A percentile compares a stretch with the other conserved stretches of the same genome.
Conservation (phyloP, 2,329 filamentous ascomycete species). For the Colletotrichum musae region DNA sequence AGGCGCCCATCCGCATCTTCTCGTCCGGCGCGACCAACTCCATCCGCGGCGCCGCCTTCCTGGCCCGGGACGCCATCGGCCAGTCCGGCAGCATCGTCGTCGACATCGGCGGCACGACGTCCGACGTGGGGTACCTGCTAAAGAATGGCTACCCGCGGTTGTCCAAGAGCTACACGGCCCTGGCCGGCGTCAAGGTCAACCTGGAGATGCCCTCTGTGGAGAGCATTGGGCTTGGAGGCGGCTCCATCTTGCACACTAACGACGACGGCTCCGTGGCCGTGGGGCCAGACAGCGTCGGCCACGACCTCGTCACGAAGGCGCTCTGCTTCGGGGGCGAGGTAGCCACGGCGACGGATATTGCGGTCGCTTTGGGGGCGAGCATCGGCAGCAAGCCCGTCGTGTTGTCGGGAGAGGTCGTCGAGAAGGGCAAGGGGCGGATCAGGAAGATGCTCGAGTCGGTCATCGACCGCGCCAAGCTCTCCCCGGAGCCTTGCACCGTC, state of each 20-base stretch:
- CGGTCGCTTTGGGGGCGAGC: conserved; percentile 32
- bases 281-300: conserved; percentile 47
- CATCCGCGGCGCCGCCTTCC: conserved; percentile 45
- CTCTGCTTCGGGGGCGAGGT: conserved; percentile 44
- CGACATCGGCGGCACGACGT: conserved; percentile 46
- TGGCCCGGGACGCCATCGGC: conserved; percentile 21
- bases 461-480: conserved; percentile 45
- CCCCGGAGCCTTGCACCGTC: conserved; percentile 43
- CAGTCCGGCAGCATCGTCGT: conserved; percentile 42
- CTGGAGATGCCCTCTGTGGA: conserved; percentile 46
- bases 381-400: conserved; percentile 26
- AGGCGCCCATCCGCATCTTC: conserved; percentile 44
- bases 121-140: conserved; percentile 44
- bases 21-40: conserved; percentile 47
- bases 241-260: conserved; percentile 35
- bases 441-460: conserved; percentile 43
- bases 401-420: conserved; percentile 7
- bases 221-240: conserved; percentile 45
- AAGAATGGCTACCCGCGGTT: conserved; percentile 44
- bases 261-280: conserved; percentile 33
- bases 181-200: conserved; percentile 45
- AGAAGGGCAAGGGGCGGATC: conserved; percentile 30
- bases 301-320: conserved; percentile 42
- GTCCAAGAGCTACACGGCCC: conserved; percentile 43
- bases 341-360: conserved; percentile 46